These are phyloP conservation scores for Bryoerythrophyllum caledonicum DNA, from an alignment of 225 moss, liverwort and hornwort genomes.

Conservation along the genomic window DNA sequence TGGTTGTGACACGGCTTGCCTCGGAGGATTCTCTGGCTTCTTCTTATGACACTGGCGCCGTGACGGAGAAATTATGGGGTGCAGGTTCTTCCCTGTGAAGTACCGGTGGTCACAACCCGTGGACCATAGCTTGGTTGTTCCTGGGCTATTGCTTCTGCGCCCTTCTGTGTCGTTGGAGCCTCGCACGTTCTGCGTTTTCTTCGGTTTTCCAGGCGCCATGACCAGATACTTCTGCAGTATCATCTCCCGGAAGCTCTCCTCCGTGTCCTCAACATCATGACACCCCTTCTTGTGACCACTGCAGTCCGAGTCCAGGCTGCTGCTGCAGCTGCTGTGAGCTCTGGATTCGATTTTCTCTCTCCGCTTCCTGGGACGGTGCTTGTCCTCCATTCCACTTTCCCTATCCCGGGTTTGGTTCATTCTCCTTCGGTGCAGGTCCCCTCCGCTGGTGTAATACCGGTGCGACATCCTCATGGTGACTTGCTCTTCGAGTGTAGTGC, in stretches of 20 bases:
- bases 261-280: constrained; percentile 13
- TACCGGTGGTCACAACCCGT: constrained; percentile 8
- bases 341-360: constrained; percentile 6
- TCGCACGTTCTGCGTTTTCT: constrained; percentile 12
- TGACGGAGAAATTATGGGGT: constrained; percentile 28
- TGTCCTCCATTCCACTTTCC: constrained; percentile 35
- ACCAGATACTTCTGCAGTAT: constrained; percentile 52
- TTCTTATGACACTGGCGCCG: constrained; percentile 26
- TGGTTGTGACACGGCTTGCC: constrained; percentile 33
- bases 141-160: constrained; percentile 22
- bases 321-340: constrained; percentile 18
- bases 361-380: constrained; percentile 19
- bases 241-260: constrained; percentile 37
- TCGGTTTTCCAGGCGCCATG: constrained; percentile 27
- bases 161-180: constrained; percentile 19
- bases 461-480: constrained; percentile 48
- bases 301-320: constrained; percentile 25
- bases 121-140: constrained; percentile 7
- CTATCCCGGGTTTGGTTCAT: constrained; percentile 13
- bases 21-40: constrained; percentile 3
- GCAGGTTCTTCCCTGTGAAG: constrained; percentile 25
- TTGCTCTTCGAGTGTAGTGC: too few species aligned
- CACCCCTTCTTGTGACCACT: constrained; percentile 14
- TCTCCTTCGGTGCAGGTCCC: constrained; percentile 28
- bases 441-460: constrained; percentile 33